Base-by-base conservation (phyloP, 2,329 filamentous ascomycete genomes). In the Nigrograna mackinnonii region DNA sequence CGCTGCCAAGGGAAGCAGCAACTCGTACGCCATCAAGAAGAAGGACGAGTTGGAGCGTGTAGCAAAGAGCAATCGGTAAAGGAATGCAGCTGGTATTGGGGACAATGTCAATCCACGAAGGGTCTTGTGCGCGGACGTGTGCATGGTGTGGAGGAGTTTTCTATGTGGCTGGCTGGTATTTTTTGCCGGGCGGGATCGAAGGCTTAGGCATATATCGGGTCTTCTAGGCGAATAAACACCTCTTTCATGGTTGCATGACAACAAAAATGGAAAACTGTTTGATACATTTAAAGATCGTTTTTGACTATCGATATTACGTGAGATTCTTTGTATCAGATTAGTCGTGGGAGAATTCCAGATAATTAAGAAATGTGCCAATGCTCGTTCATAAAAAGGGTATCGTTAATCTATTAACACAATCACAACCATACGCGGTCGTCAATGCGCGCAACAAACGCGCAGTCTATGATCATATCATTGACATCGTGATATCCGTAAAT, bases 41-140 rank as follows among this genome's bases (percentile, higher is more conserved):
- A 99, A 99, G 92, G 94, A 99, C 79, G 95, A 99, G 88, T 80
- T 99, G 82, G 94, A 99, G 88, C 94, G 94, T 94, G 94, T 99
- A 70, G 94, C 94, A 80, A 99, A 99, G 90, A 90, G 85, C 85
- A 99, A 99, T 87, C 89, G 94, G 87, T 99, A 97, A 91, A 91
- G 50, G 52, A 36, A 44, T 60, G 54, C 47, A 36, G 42, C 41
- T 13, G n/a, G 9, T 17, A 47, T 39, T 49, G 47, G 37, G 12
- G 6, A 28, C 14, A 6, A n/a, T n/a, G n/a, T n/a, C 16, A 26
- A n/a, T n/a, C n/a, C n/a, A n/a, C n/a, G n/a, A n/a, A 51, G 47
- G 39, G 30, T 33, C 37, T 39, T 41, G 41, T 45, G 34, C 11
- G 22, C 22, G 44, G 49, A 39, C 43, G 34, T 48, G 22, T 45